Percentiles rank a stretch among this genome's conserved stretches.
These are phyloP conservation scores for Penicillium sp. DNA, from an alignment of 2,329 filamentous ascomycete genomes.

Conservation along the genomic window DNA sequence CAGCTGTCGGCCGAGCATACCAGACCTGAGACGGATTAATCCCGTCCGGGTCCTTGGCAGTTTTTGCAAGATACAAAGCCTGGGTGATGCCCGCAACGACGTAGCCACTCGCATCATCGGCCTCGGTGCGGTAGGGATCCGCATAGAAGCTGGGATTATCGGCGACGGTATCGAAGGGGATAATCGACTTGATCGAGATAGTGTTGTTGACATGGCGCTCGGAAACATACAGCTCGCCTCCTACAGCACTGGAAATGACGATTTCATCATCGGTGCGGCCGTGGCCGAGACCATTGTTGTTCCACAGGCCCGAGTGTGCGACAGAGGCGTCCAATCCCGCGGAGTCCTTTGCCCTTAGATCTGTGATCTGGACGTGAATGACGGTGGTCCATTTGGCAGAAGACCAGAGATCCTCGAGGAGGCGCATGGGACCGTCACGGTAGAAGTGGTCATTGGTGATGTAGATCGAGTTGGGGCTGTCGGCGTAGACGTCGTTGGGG, in stretches of 20 bases:
- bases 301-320: conserved; percentile 47
- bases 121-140: conserved; percentile 48
- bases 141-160: conserved; percentile 59
- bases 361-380: conserved; percentile 43
- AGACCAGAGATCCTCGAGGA: conserved; percentile 46
- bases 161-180: conserved; percentile 45
- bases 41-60: conserved; percentile 32
- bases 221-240: conserved; percentile 47
- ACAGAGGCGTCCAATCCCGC: conserved; percentile 43
- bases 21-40: conserved; percentile 49
- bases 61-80: conserved; percentile 36
- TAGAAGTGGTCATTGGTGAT: conserved; percentile 60
- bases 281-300: conserved; percentile 55
- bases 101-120: conserved; percentile 51
- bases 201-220: conserved; percentile 25
- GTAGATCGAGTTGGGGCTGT: conserved; percentile 48
- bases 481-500: conserved; percentile 56
- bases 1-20: conserved; percentile 32
- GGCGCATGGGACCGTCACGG: conserved; percentile 46
- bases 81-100: conserved; percentile 49
- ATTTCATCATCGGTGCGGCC: conserved; percentile 38
- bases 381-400: conserved; percentile 49
- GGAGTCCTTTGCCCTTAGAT: conserved; percentile 22
- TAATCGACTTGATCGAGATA: conserved; percentile 42
- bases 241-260: conserved; percentile 38